These are phyloP conservation scores for Backusella circina DNA, from an alignment of 192 early-diverging fungal species.

Conservation along the genomic window DNA sequence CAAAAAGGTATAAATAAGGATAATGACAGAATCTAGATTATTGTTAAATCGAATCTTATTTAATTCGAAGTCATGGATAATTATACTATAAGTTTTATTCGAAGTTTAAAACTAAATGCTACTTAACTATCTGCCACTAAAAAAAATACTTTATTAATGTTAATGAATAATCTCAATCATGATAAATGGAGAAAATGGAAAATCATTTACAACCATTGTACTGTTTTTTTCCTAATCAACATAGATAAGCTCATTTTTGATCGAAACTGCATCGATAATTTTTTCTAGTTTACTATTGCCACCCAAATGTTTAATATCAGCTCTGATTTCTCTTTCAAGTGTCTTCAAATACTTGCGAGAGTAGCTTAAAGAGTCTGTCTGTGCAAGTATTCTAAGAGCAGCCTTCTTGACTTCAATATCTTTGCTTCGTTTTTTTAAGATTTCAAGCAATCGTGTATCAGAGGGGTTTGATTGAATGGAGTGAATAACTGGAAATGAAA, in stretches of 20 bases:
- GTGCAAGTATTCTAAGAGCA: background rate
- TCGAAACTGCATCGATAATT: background rate
- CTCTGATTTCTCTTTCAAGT: background rate
- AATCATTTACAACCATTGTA: too few species aligned
- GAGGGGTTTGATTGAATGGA: background rate
- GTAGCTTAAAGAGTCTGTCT: background rate
- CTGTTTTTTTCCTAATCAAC: background rate
- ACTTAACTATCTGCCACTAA: too few species aligned
- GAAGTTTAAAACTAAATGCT: too few species aligned
- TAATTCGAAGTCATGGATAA: too few species aligned
- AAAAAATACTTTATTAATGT: too few species aligned
- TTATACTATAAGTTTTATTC: too few species aligned
- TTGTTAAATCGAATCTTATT: too few species aligned
- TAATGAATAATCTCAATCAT: too few species aligned
- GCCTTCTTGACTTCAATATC: background rate
- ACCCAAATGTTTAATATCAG: background rate
- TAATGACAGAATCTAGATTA: too few species aligned
- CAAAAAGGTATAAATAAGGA: too few species aligned
- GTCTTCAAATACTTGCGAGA: background rate
- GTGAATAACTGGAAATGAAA: background rate
- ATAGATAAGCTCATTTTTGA: background rate
- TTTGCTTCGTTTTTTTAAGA: background rate
- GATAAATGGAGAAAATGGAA: too few species aligned
- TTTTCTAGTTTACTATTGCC: background rate
- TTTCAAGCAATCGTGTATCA: background rate